phyloP scores from a whole-genome alignment of 495 filamentous ascomycete species.

The Penicillium crystallinum region DNA sequence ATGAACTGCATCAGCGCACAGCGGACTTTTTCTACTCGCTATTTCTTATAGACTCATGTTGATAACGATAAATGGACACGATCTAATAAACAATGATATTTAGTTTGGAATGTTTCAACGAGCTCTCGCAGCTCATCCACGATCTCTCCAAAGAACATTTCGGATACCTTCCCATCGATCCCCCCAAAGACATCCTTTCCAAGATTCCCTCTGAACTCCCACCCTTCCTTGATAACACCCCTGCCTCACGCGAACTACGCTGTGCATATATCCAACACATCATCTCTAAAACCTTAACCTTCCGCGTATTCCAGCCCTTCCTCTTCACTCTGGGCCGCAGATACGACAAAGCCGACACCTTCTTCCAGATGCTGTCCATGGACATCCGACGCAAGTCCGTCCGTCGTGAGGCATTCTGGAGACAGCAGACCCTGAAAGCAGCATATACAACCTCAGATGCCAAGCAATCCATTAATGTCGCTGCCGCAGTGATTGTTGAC shows the following conservation, averaged over 20 bases:
- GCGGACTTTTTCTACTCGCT: constrained; percentile 16
- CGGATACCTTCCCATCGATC: constrained; percentile 51
- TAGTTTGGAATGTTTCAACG: constrained; percentile 56
- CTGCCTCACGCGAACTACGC: constrained; percentile 51
- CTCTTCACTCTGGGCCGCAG: constrained; percentile 57
- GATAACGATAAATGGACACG: constrained; percentile 38
- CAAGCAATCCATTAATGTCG: constrained; percentile 57
- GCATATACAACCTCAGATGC: constrained; percentile 59
- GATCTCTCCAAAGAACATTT: constrained; percentile 55
- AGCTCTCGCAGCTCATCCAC: constrained; percentile 53
- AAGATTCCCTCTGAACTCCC: constrained; percentile 52
- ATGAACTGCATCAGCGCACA: constrained; percentile 4
- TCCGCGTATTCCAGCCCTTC: constrained; percentile 62
- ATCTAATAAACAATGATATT: constrained; percentile 39
- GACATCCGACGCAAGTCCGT: constrained; percentile 58
- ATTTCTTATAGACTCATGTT: constrained; percentile 34
- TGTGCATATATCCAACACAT: constrained; percentile 57
- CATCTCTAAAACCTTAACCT: constrained; percentile 54
- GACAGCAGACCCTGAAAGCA: constrained; percentile 59
- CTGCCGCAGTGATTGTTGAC: constrained; percentile 55
- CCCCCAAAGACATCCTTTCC: constrained; percentile 47
- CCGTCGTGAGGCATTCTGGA: constrained; percentile 58
- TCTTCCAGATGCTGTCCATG: constrained; percentile 58
- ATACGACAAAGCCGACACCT: constrained; percentile 58
- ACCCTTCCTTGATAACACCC: constrained; percentile 49